Evolutionary conservation across 176 grass and related monocot genomes (phyloP), one percentile per base, ranked within the genome.

Genomic region (Musa troglodytarum): DNA sequence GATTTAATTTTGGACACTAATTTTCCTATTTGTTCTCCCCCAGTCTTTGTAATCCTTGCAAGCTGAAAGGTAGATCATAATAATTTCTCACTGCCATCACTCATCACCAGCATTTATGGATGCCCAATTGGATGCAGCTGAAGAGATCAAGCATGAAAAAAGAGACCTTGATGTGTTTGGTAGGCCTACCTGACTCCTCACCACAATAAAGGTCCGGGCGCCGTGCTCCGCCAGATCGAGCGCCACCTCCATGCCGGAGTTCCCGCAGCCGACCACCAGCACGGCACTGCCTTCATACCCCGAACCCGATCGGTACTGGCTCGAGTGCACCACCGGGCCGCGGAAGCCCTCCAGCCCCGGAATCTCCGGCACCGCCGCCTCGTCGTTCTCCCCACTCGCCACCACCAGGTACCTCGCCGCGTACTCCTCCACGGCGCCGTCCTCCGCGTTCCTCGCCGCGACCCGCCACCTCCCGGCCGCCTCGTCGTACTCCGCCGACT

Each of bases 221-320:
- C 86, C 94, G 11, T 67, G 69, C 21, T 70, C 75, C 21, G 79
- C 86, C 28, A 98, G 81, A 84, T 98, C 90, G 7, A 78, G 85
- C 1, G 90, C 80, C 54, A 98, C 88, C 86, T 98, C 94, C 94
- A 93, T 98, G 55, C 90, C 90, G 50, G 94, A 93, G 79, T 98
- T 98, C n/a, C 94, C 90, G 1, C 55, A 74, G 0, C 90, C 94
- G 9, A 98, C 88, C 65, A 98, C 84, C 29, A 98, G 86, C 50
- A 98, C 94, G 0, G 74, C 53, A 73, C 89, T 91, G 12, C 86
- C 94, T 1, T 34, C 2, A 74, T 87, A 76, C 12, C 57, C 84
- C 55, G 80, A 68, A 1, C 74, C 63, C 1, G 77, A 69, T n/a
- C 53, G 57, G 81, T 86, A 98, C 57, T 80, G 81, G 59, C 50